Evolutionary conservation across 2,329 filamentous ascomycete genomes (phyloP), one percentile per base, ranked within the genome.

Genomic region (Leptosphaerulina australis): DNA sequence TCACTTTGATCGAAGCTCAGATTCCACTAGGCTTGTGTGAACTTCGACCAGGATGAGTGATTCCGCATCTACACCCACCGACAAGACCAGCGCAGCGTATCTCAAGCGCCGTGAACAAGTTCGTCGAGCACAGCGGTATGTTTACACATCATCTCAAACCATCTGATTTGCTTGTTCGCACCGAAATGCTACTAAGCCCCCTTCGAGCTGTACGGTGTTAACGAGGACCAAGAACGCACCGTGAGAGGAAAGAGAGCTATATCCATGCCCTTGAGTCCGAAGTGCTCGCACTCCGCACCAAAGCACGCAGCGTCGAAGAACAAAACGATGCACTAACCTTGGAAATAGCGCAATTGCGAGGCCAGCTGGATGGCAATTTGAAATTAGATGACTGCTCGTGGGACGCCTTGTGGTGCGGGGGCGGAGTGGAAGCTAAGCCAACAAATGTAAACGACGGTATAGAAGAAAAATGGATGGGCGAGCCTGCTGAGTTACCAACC

Each of bases 101-200:
- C 47, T 53, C 9, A 72, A 67, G 46, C 61, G 70, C 17, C 60
- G 70, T 15, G 70, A 73, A 38, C 70, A 73, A 59, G 62, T 72
- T 4, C 67, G 70, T n/a, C 62, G 59, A 46, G 70, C 70, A 3
- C 70, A 73, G 53, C 55, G 60, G 64, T 67, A 63, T 20, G 36
- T 14, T n/a, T n/a, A n/a, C n/a, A n/a, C n/a, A n/a, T n/a, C n/a
- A 17, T 15, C 28, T 5, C n/a, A 15, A 15, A 15, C 17, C 24
- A 25, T 6, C 11, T 25, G 24, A 11, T 6, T 6, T 6, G 5
- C 24, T 25, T 11, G 24, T 25, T 11, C 24, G 24, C 17, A 5
- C n/a, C 7, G 28, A 15, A 9, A 15, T 5, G 12, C 9, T 4
- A 5, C 3, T 30, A 15, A n/a, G n/a, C n/a, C n/a, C n/a, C n/a